Evolutionary conservation across 805 yeast species (phyloP).

Genomic region (Teunomyces tritomae): DNA sequence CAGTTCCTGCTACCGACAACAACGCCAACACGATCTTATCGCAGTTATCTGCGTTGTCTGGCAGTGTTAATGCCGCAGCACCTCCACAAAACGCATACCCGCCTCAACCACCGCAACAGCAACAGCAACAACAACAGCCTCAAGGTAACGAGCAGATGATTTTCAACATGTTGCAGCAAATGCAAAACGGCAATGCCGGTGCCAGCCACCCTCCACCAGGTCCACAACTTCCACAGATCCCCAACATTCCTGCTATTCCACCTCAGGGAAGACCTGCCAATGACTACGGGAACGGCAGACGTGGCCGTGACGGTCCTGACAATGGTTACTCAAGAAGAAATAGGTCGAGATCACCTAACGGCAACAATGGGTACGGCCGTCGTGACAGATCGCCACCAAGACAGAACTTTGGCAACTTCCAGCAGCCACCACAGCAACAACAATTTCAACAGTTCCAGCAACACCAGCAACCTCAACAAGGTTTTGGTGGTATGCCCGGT

Average conservation of each 20-base stretch:
- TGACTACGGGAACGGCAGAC: conserved; percentile 21
- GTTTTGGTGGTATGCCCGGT: conserved; percentile 1
- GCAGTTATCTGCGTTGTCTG: conserved; percentile 41
- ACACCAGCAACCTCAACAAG: conserved; percentile 8
- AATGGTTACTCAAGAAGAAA: conserved; percentile 46
- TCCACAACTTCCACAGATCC: conserved; percentile 9
- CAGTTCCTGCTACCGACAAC: conserved; percentile 13
- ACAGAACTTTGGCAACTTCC: conserved; percentile 6
- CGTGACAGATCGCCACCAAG: conserved; percentile 32
- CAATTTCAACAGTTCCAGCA: conserved; percentile 12
- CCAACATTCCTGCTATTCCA: conserved; percentile 6
- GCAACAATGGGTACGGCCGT: conserved; percentile 16
- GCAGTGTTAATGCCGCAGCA: conserved; percentile 9
- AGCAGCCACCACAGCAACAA: conserved; percentile 11
- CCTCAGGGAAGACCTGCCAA: conserved; percentile 10
- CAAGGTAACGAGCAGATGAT: conserved; percentile 34
- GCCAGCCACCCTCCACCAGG: conserved; percentile 1
- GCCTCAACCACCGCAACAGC: conserved; percentile 8
- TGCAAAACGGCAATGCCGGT: conserved; percentile 30
- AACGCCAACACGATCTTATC: conserved; percentile 41
- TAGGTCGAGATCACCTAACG: conserved; percentile 54
- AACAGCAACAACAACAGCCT: conserved; percentile 6
- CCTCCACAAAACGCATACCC: conserved; percentile 12
- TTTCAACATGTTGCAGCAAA: conserved; percentile 53
- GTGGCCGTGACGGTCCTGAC: conserved; percentile 29